Evolutionary conservation across 257 asterid species (phyloP), one percentile per base, ranked within the genome.

Genomic region (Petunia axillaris): DNA sequence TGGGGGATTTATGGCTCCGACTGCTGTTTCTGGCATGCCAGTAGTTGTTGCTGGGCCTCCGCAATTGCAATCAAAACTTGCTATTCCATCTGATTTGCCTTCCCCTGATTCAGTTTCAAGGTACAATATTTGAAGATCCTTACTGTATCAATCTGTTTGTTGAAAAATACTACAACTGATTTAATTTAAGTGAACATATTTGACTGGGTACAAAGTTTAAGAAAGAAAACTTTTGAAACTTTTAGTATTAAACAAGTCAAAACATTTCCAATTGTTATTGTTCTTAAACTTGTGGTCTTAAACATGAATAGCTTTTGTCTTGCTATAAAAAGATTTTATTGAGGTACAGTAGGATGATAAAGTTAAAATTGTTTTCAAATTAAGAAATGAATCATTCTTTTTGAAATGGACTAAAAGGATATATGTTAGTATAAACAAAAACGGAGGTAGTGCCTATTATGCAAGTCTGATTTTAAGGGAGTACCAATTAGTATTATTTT

Each of bases 1-100:
- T 35, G 90, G 89, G 78, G 91, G 82, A 62, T 77, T 82, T 77
- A 16, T 40, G 75, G 81, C 37, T 58, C 67, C 14, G 53, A 58
- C 55, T 52, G 76, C 5, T 64, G 77, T 55, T 37, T 52, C 73
- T 65, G 50, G 54, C 1, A 54, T 50, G 75, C 6, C 75, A 9
- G 62, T 52, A 3, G 58, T 40, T 15, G 53, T 25, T 25, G 25
- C 25, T 25, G 25, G 8, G 64, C 65, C 81, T 50, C 81, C 73
- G 43, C 82, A 50, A 16, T 6, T 64, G 65, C 75, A 38, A 50
- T 40, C 76, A 48, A 79, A 79, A 54, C 76, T 35, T 40, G 71
- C 35, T 59, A 36, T 48, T 13, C 73, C 76, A 36, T 63, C 82
- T 64, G 82, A 79, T 63, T 64, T 79, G 66, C 54, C 76, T 79